Evolutionary conservation across 352 stramenopile species (phyloP), one percentile per base, ranked within the genome.

Genomic region (Pythium sp.): DNA sequence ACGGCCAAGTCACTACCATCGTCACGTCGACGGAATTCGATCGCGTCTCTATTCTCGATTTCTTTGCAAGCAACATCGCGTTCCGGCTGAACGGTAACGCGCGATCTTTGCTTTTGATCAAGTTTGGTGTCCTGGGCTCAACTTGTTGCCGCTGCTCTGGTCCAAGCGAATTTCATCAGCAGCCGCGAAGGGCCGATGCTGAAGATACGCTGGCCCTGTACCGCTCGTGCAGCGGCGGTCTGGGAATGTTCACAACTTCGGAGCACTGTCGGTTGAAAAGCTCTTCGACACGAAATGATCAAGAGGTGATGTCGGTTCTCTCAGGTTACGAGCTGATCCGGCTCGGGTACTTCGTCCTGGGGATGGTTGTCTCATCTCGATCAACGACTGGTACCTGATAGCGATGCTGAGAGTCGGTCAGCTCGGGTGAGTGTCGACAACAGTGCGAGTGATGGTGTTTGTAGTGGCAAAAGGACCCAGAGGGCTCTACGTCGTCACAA

Each of bases 1-100:
- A 80, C 62, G 77, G 78, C 11, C 71, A 74, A 11, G 62, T 84
- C 5, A 57, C 64, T 2, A 78, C 75, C 4, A 8, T 73, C 46
- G 68, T 85, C 1, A 75, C 72, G 1, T 46, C 59, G 11, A 67
- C 18, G 5, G 47, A 82, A 36, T 72, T 83, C 60, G 65, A 80
- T 24, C 60, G 59, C 2, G 22, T 80, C 24, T 64, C 38, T 7
- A 15, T 79, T 28, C 2, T 30, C 51, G 61, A 67, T 26, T 67
- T 67, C n/a, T 58, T 67, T 47, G 36, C 28, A 12, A 60, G 20
- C 32, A 12, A 30, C 11, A 38, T 32, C 8, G 8, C 58, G 2
- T n/a, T 70, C 1, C 58, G 55, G 28, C 49, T 70, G n/a, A 34
- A 22, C 14, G 43, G 43, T 5, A 51, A 22, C 43, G 15, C 4